Evolutionary conservation across 1,284 basidiomycete species (phyloP), one percentile per base, ranked within the genome.

Genomic region (Boletus sp.): DNA sequence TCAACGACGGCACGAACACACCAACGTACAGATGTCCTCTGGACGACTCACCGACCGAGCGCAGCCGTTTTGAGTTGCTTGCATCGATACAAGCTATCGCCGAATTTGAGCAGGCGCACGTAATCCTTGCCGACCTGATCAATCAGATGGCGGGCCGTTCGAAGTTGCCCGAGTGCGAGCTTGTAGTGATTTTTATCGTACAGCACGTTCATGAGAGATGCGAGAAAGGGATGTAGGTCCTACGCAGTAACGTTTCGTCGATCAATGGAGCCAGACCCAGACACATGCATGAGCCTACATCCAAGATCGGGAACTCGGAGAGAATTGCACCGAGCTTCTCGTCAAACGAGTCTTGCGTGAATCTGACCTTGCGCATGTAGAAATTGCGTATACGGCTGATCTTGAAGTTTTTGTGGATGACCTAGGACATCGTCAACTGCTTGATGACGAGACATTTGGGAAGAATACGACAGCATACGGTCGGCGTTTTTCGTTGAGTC

Each of bases 121-220:
- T 97, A 96, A 69, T 97, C 94, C 68, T 96, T 96, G 43, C 88
- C 90, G 51, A 97, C 89, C 48, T 94, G 90, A 69, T 95, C 91
- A 59, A 97, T 95, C 42, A 97, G 76, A 77, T 97, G 94, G 41
- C 88, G 80, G 2, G 89, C 89, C 1, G 94, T 97, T 55, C 94
- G 87, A 53, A 97, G 82, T 67, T 97, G 94, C 55, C 94, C 94
- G 20, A 97, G 76, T 5, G 94, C 94, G 45, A 97, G 88, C 72
- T 96, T 97, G 81, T 96, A 97, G 68, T 97, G 94, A 65, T 96
- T 96, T 74, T 96, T 97, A 79, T 97, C 94, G 72, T 97, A 97
- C 29, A 97, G 78, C 10, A 97, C 94, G 68, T 97, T 97, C 77
- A 97, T 84, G 27, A 97, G 76, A 2, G 91, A 94, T 4, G 92